Evolutionary conservation across 2,329 filamentous ascomycete species (phyloP).

Genomic region (Penicillium sp.): DNA sequence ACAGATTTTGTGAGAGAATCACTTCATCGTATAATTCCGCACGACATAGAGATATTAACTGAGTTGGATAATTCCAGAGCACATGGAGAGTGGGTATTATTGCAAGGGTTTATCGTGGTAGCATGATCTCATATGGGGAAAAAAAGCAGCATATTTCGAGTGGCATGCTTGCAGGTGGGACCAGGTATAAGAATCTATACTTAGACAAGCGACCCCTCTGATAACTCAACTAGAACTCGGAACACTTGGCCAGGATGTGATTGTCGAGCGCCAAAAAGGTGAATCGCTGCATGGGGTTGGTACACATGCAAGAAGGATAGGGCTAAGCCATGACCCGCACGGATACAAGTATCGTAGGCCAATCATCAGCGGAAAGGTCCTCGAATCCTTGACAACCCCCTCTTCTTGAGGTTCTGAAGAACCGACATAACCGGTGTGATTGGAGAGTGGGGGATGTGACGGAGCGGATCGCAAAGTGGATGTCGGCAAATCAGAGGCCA

Average conservation of each 20-base stretch:
- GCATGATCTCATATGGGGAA: slow-evolving; percentile 11
- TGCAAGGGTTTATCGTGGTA: slow-evolving; percentile 7
- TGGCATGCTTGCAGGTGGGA: slow-evolving; percentile 13
- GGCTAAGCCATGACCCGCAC: slow-evolving; percentile 21
- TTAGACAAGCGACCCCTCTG: slow-evolving; percentile 16
- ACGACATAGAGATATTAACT: background rate
- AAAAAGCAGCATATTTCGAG: slow-evolving; percentile 6
- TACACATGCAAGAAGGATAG: slow-evolving; percentile 10
- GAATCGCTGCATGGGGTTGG: slow-evolving; percentile 14
- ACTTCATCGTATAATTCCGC: slow-evolving; percentile 3
- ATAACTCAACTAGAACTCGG: slow-evolving; percentile 1
- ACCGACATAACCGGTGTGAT: slow-evolving; percentile 15
- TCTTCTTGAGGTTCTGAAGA: slow-evolving; percentile 18
- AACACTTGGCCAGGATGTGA: slow-evolving; percentile 13
- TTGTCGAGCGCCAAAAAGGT: slow-evolving; percentile 18
- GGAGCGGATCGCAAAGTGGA: slow-evolving; percentile 20
- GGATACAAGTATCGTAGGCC: slow-evolving; percentile 14
- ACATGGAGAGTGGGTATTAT: background rate
- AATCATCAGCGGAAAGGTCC: slow-evolving; percentile 10
- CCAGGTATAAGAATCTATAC: slow-evolving; percentile 20
- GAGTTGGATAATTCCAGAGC: background rate
- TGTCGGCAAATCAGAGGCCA: slow-evolving; percentile 20
- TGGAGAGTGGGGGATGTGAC: slow-evolving; percentile 23
- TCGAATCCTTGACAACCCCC: slow-evolving; percentile 11
- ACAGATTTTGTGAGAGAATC: background rate